Conservation (phyloP, 2,329 filamentous ascomycete species). For the Penicillium sp. region DNA sequence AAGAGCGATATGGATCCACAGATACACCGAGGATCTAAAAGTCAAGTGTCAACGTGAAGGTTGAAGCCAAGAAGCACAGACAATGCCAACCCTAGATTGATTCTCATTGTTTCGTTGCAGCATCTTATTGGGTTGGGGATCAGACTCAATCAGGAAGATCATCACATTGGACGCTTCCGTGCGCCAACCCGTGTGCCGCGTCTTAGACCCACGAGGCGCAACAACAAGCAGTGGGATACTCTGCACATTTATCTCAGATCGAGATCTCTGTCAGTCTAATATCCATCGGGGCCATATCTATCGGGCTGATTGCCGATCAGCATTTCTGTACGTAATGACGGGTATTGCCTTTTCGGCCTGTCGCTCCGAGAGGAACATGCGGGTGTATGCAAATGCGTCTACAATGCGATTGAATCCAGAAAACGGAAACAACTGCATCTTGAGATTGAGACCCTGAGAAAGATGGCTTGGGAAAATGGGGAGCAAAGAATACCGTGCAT, state of each 20-base stretch:
- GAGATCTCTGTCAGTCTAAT: slow-evolving; percentile 3
- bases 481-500: not conserved
- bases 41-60: not conserved
- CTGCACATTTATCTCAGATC: slow-evolving; percentile 3
- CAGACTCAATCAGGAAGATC: slow-evolving; percentile 15
- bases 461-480: not conserved
- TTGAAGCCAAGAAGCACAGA: not conserved
- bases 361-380: not conserved
- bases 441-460: not conserved
- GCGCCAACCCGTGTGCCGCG: slow-evolving; percentile 16
- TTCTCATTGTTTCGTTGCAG: not conserved
- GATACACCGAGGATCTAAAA: not conserved
- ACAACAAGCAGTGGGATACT: slow-evolving; percentile 11
- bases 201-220: slow-evolving; percentile 21
- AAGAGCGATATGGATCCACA: not conserved
- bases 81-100: not conserved
- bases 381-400: not conserved
- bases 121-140: slow-evolving; percentile 5
- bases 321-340: slow-evolving; percentile 2
- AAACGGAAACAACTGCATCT: not conserved
- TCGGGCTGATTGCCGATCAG: slow-evolving; percentile 2
- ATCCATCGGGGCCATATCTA: slow-evolving; percentile 1
- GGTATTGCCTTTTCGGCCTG: not conserved
- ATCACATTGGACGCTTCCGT: slow-evolving; percentile 14
- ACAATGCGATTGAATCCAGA: not conserved